Conservation (phyloP, 2,329 filamentous ascomycete species). For the Ramichloridium luteum region DNA sequence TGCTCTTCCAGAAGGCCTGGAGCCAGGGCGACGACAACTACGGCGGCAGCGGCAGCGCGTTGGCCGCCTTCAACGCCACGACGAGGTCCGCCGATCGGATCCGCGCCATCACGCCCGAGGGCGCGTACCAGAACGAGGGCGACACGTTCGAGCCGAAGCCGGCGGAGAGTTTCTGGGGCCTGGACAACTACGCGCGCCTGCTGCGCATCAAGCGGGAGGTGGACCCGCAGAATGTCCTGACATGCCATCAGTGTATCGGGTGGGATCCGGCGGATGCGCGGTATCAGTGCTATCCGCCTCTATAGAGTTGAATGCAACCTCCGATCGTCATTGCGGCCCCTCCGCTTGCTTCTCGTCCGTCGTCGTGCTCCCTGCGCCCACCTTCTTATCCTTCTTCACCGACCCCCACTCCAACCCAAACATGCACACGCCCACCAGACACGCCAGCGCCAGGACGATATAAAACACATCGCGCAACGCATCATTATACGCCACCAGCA, state of each 20-base stretch:
- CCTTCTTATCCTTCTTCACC: conserved; percentile 1
- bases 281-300: conserved; percentile 12
- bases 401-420: conserved; percentile 1
- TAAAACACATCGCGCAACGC: conserved; percentile 2
- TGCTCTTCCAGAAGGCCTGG: conserved; percentile 1
- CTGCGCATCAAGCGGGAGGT: conserved; percentile 12
- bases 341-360: too few relatives aligned
- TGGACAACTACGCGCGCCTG: conserved; percentile 12
- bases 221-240: conserved; percentile 16
- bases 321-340: too few relatives aligned
- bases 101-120: conserved; percentile 5
- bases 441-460: conserved; percentile 1
- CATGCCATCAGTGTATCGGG: conserved; percentile 13
- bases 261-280: conserved; percentile 12
- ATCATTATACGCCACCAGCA: conserved; percentile 1
- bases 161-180: conserved; percentile 11
- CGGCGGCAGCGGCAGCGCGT: not conserved
- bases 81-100: not conserved
- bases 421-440: not conserved
- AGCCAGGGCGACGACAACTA: not conserved
- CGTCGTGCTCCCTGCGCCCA: too few relatives aligned
- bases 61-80: not conserved
- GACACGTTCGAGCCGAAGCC: conserved; percentile 13
- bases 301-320: too few relatives aligned
- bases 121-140: conserved; percentile 17